A percentile compares a stretch with the other conserved stretches of the same genome.
These are phyloP conservation scores for Botrytis medusae DNA, from an alignment of 2,329 filamentous ascomycete genomes.

Conservation along the genomic window DNA sequence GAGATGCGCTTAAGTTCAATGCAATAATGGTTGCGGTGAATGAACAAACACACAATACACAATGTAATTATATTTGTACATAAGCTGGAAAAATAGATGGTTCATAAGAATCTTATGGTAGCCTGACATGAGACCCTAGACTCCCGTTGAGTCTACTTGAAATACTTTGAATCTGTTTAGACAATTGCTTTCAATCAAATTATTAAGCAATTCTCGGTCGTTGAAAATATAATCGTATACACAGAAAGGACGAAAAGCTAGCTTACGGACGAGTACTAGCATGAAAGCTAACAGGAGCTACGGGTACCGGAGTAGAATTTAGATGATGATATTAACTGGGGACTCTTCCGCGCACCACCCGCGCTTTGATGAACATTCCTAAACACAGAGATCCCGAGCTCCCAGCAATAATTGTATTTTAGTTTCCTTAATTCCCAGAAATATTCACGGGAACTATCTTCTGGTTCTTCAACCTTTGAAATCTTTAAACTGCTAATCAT, in stretches of 20 bases:
- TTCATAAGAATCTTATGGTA: background rate
- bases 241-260: background rate
- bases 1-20: slow-evolving; percentile 49
- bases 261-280: background rate
- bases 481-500: slow-evolving; percentile 24
- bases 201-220: background rate
- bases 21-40: slow-evolving; percentile 24
- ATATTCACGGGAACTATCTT: background rate
- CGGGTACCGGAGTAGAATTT: slow-evolving; percentile 12
- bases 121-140: background rate
- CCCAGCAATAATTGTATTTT: background rate
- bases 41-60: background rate
- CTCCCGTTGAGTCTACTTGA: background rate
- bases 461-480: background rate
- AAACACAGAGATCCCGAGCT: background rate
- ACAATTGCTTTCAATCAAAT: background rate
- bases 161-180: background rate
- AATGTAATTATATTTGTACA: slow-evolving; percentile 8
- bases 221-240: background rate
- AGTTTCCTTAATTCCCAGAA: background rate
- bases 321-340: slow-evolving; percentile 9
- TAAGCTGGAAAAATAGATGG: background rate
- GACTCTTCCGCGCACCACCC: slow-evolving; percentile 5
- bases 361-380: slow-evolving; percentile 17
- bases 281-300: slow-evolving; percentile 8